phyloP scores from a whole-genome alignment of 257 asterid genomes.

The Verbascum thapsus region DNA sequence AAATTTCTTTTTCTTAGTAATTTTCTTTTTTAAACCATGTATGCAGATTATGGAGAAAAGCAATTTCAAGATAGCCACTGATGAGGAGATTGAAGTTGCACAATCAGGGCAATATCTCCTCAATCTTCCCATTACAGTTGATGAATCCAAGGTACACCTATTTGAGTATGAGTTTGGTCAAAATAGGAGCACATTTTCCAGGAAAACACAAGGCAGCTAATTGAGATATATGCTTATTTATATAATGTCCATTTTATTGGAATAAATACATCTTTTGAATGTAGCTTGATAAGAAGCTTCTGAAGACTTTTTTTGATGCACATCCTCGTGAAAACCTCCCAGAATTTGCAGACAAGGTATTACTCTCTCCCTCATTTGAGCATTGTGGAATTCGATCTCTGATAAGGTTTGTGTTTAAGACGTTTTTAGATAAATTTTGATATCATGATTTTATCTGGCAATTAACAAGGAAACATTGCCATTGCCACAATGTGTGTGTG shows the following conservation, averaged over 20 bases:
- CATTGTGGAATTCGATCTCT: constrained; percentile 13
- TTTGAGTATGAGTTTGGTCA: constrained; percentile 17
- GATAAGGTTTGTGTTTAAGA: constrained; percentile 10
- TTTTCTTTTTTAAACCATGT: background rate
- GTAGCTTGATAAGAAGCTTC: constrained; percentile 86
- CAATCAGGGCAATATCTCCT: constrained; percentile 93
- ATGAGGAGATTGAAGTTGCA: constrained; percentile 90
- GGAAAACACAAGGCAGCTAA: background rate
- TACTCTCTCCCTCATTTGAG: constrained; percentile 12
- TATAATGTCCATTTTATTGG: constrained; percentile 22
- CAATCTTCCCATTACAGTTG: constrained; percentile 90
- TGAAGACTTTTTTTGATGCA: constrained; percentile 70
- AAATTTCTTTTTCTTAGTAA: constrained; percentile 17
- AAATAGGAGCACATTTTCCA: constrained; percentile 6
- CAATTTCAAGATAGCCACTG: constrained; percentile 84
- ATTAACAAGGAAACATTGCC: background rate
- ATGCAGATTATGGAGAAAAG: constrained; percentile 87
- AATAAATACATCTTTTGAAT: constrained; percentile 33
- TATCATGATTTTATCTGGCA: background rate
- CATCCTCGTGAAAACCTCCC: constrained; percentile 86
- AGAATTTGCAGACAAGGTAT: constrained; percentile 89
- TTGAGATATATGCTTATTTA: too few species aligned
- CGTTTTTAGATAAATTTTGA: constrained; percentile 16
- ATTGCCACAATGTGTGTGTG: background rate
- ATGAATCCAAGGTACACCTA: constrained; percentile 78